phyloP scores from a whole-genome alignment of 2,329 filamentous ascomycete species.

The Talaromyces verruculosus region DNA sequence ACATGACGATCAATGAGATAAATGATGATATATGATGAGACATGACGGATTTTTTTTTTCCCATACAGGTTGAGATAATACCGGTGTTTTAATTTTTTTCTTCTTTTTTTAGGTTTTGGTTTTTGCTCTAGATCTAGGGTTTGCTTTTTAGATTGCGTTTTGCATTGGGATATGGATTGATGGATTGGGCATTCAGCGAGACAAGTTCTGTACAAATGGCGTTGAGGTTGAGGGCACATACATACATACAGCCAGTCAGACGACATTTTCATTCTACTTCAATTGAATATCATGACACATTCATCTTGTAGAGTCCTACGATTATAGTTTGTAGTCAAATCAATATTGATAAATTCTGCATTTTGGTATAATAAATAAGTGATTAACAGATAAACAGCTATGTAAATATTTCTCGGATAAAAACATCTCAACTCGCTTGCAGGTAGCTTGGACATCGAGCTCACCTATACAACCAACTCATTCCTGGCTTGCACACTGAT shows the following conservation, averaged over 20 bases:
- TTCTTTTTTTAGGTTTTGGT: not conserved
- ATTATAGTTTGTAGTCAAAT: not conserved
- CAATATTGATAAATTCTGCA: not conserved
- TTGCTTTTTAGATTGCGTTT: not conserved
- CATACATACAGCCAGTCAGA: not conserved
- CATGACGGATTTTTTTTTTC: not conserved
- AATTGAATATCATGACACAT: not conserved
- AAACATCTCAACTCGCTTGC: conserved; percentile 9
- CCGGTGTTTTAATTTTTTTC: not conserved
- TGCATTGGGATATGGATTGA: not conserved
- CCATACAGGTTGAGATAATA: not conserved
- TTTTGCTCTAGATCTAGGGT: not conserved
- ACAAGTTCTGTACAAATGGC: not conserved
- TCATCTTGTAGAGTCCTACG: not conserved
- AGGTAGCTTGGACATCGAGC: conserved; percentile 8
- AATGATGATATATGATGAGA: not conserved
- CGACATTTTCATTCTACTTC: not conserved
- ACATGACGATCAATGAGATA: not conserved
- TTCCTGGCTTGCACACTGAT: not conserved
- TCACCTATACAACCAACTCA: not conserved
- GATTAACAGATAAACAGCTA: conserved; percentile 16
- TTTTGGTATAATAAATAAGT: conserved; percentile 14
- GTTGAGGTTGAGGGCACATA: not conserved
- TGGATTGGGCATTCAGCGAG: not conserved
- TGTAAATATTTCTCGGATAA: conserved; percentile 14